Conservation (phyloP, 2,329 filamentous ascomycete species). For the Orbilia brochopaga region DNA sequence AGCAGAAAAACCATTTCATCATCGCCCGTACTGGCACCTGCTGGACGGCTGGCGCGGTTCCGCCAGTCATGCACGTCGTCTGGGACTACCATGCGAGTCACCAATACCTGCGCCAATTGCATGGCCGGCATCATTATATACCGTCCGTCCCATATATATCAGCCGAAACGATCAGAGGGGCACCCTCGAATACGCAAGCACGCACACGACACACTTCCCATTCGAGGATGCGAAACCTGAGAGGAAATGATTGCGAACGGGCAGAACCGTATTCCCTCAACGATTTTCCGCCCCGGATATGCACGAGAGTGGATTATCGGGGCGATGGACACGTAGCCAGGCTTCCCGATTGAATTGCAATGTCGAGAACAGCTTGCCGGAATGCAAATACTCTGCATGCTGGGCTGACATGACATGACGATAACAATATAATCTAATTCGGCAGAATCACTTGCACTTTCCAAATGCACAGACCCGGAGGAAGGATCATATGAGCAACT, state of each 20-base stretch:
- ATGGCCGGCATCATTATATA: neutral
- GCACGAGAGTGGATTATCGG: neutral
- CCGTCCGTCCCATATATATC: neutral
- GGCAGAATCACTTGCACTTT: too few species aligned
- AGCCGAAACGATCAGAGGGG: neutral
- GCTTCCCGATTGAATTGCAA: neutral
- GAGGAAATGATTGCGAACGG: neutral
- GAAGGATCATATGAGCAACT: too few species aligned
- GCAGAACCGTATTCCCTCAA: neutral
- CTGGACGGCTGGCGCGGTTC: neutral
- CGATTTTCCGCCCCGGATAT: neutral
- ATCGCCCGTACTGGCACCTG: neutral
- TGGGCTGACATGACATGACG: too few species aligned
- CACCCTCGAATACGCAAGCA: neutral
- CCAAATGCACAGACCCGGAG: too few species aligned
- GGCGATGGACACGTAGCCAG: conserved; percentile 6
- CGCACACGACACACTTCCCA: conserved; percentile 4
- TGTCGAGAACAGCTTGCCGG: neutral
- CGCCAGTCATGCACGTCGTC: neutral
- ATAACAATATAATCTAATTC: too few species aligned
- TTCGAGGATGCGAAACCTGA: neutral
- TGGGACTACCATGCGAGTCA: neutral
- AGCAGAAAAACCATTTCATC: neutral
- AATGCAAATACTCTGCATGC: neutral
- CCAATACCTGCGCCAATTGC: neutral